Conservation (phyloP, 2,329 filamentous ascomycete species). For the Colletotrichum liriopes region DNA sequence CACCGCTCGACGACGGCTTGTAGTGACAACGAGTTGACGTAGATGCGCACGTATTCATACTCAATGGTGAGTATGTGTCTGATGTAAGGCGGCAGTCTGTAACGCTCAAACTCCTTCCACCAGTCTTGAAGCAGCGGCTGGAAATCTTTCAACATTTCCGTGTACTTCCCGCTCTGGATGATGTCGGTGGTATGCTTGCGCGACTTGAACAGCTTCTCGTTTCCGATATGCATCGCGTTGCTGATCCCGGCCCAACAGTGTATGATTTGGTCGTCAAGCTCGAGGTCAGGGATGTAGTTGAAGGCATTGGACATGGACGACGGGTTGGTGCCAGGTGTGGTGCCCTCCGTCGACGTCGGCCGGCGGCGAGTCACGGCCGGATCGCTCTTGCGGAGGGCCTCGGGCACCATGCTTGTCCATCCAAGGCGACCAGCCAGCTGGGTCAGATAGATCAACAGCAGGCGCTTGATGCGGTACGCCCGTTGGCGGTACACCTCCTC, state of each 20-base stretch:
- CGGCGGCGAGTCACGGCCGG: conserved; percentile 68
- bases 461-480: conserved; percentile 84
- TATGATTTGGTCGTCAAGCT: conserved; percentile 78
- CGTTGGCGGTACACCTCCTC: conserved; percentile 84
- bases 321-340: conserved; percentile 72
- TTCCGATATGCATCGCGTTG: conserved; percentile 91
- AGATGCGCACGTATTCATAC: conserved; percentile 95
- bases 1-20: conserved; percentile 96
- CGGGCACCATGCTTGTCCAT: conserved; percentile 93
- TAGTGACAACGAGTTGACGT: conserved; percentile 92
- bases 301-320: conserved; percentile 72
- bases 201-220: conserved; percentile 89
- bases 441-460: conserved; percentile 91
- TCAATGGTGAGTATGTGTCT: conserved; percentile 90
- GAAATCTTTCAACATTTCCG: conserved; percentile 84
- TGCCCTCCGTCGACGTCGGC: conserved; percentile 67
- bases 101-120: conserved; percentile 86
- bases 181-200: conserved; percentile 90
- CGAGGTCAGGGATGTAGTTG: conserved; percentile 77
- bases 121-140: conserved; percentile 84
- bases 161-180: conserved; percentile 89
- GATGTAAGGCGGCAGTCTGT: conserved; percentile 76
- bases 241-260: conserved; percentile 98
- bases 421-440: conserved; percentile 94
- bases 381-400: conserved; percentile 72